phyloP scores from a whole-genome alignment of 208 protist genomes.

The Trichomonas gallinae region DNA sequence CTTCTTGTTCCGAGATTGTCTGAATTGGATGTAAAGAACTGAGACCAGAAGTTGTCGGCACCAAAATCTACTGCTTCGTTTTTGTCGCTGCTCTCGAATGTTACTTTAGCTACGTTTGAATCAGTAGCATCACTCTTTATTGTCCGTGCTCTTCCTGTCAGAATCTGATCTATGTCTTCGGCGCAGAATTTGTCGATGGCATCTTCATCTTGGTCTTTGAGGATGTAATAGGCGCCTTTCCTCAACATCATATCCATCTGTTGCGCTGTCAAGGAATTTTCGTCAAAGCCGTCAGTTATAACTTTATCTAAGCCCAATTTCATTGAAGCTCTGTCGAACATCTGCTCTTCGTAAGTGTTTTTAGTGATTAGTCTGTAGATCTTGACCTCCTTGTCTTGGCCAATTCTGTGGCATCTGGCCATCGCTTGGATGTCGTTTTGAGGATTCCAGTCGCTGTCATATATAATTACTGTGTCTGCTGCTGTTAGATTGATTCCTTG shows the following conservation, averaged over 20 bases:
- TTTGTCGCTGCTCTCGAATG: background rate
- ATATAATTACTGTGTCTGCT: slow-evolving; percentile 61
- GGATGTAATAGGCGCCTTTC: background rate
- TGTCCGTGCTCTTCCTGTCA: background rate
- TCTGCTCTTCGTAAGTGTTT: slow-evolving; percentile 75
- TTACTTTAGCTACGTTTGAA: background rate
- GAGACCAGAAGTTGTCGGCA: background rate
- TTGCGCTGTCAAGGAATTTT: too few relatives aligned
- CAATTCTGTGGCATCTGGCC: slow-evolving; percentile 76
- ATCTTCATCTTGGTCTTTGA: background rate
- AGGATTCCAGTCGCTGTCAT: slow-evolving; percentile 84
- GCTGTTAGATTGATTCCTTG: slow-evolving; percentile 58
- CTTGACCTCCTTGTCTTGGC: slow-evolving; percentile 67
- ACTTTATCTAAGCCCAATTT: slow-evolving; percentile 67
- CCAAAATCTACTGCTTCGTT: background rate
- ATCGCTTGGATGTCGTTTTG: slow-evolving; percentile 86
- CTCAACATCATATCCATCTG: background rate
- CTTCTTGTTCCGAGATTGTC: background rate
- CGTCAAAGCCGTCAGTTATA: slow-evolving; percentile 34
- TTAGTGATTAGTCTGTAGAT: slow-evolving; percentile 78
- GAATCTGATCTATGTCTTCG: background rate
- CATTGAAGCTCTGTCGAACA: slow-evolving; percentile 62
- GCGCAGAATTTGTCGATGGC: background rate
- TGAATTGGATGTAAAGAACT: background rate
- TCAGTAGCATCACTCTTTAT: background rate